Conservation (phyloP, 225 moss, liverwort and hornwort species). For the Sphagnum contortum region DNA sequence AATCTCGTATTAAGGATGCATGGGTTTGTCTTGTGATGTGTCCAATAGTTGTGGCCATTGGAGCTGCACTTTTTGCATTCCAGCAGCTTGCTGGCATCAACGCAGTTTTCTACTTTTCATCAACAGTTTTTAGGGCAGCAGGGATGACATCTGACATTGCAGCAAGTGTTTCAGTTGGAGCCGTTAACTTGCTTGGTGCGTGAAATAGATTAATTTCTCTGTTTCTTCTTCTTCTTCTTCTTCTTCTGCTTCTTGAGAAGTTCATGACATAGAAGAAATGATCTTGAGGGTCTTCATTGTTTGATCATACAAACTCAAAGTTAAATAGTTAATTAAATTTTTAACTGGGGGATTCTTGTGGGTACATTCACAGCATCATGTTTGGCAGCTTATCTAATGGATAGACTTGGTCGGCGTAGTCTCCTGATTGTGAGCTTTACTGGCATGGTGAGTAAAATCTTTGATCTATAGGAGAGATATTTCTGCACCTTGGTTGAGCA, state of each 20-base stretch:
- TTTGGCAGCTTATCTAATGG: constrained; percentile 60
- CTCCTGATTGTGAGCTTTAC: constrained; percentile 75
- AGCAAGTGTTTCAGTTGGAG: constrained; percentile 71
- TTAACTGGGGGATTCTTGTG: not conserved
- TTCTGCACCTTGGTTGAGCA: not conserved
- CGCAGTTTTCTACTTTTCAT: constrained; percentile 84
- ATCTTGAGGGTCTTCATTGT: too few species aligned
- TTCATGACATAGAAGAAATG: not conserved
- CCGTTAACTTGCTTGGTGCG: constrained; percentile 65
- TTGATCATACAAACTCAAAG: not conserved
- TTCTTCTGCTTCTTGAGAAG: constrained; percentile 1
- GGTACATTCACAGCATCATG: constrained; percentile 39
- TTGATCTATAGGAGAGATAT: not conserved
- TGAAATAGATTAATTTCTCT: not conserved
- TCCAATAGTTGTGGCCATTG: constrained; percentile 59
- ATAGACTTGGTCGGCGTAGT: constrained; percentile 66
- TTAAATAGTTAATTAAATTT: constrained; percentile 3
- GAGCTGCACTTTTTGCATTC: constrained; percentile 77
- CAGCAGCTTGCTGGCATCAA: constrained; percentile 94
- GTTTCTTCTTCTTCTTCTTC: not conserved
- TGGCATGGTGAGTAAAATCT: constrained; percentile 62
- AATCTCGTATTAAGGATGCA: not conserved
- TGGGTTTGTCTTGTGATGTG: constrained; percentile 30
- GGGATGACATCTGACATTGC: constrained; percentile 66
- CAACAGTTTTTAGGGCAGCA: constrained; percentile 72